phyloP scores from a whole-genome alignment of 2,329 filamentous ascomycete species.

The Trichoderma gracile region DNA sequence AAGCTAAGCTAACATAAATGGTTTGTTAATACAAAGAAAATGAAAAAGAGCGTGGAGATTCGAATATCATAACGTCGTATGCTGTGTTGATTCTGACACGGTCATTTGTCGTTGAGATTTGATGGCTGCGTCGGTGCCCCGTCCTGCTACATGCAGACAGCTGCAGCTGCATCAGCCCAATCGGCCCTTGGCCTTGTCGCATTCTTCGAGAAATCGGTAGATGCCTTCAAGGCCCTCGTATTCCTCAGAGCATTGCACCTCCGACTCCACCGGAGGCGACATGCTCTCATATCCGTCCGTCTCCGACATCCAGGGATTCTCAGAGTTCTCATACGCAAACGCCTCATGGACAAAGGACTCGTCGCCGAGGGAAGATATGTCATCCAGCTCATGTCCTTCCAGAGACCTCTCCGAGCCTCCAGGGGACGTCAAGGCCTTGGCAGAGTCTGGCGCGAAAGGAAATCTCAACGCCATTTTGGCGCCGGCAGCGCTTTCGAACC shows the following conservation, averaged over 20 bases:
- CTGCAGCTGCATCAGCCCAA: slow-evolving; percentile 32
- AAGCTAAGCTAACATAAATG: slow-evolving; percentile 20
- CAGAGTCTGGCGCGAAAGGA: slow-evolving; percentile 71
- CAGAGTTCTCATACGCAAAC: slow-evolving; percentile 46
- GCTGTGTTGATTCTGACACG: slow-evolving; percentile 14
- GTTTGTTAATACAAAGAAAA: slow-evolving; percentile 19
- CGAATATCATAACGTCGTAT: slow-evolving; percentile 1
- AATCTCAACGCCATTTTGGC: slow-evolving; percentile 77
- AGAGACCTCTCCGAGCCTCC: slow-evolving; percentile 51
- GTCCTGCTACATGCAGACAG: background rate
- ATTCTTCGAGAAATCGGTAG: slow-evolving; percentile 60
- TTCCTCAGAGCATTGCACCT: slow-evolving; percentile 48
- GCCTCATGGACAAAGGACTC: slow-evolving; percentile 43
- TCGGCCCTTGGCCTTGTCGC: slow-evolving; percentile 47
- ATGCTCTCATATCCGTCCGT: slow-evolving; percentile 52
- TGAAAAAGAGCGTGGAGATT: slow-evolving; percentile 25
- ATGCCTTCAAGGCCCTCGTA: slow-evolving; percentile 60
- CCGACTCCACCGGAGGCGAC: slow-evolving; percentile 50
- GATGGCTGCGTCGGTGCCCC: background rate
- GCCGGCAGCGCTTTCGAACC: slow-evolving; percentile 68
- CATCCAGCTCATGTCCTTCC: slow-evolving; percentile 45
- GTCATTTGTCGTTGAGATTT: background rate
- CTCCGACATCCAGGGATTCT: slow-evolving; percentile 52
- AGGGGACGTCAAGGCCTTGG: slow-evolving; percentile 47
- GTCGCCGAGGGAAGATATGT: slow-evolving; percentile 39